Conservation (phyloP, 108 stramenopile species). For the Nitzschia palea region DNA sequence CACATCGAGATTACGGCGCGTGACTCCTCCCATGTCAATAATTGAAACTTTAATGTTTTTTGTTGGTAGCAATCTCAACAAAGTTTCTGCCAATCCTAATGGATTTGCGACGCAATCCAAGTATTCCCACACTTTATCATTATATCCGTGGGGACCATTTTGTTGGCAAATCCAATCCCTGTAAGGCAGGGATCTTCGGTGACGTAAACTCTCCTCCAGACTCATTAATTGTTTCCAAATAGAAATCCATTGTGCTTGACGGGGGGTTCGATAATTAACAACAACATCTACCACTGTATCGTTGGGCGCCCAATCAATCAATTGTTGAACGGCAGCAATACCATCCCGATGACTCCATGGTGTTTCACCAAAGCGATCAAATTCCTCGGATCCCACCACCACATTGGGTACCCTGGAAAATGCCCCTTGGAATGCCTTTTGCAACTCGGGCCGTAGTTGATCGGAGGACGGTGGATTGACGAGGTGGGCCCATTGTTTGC, state of each 20-base stretch:
- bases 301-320: conserved; percentile 1
- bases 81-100: conserved; percentile 13
- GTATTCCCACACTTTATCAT: conserved; percentile 27
- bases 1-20: conserved; percentile 2
- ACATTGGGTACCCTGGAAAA: not conserved
- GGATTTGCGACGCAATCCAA: conserved; percentile 26
- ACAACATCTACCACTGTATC: conserved; percentile 15
- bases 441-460: not conserved
- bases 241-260: conserved; percentile 20
- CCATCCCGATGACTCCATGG: conserved; percentile 22
- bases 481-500: conserved; percentile 14
- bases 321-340: not conserved
- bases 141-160: not conserved
- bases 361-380: conserved; percentile 19
- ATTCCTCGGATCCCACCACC: conserved; percentile 20
- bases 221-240: conserved; percentile 29
- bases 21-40: conserved; percentile 22
- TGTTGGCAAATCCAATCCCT: conserved; percentile 16
- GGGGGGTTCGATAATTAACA: conserved; percentile 18
- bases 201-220: not conserved
- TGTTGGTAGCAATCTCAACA: not conserved
- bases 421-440: not conserved
- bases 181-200: not conserved
- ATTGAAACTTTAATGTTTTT: not conserved
- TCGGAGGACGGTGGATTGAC: not conserved